Evolutionary conservation across 2,329 filamentous ascomycete genomes (phyloP).

Genomic region (Colletotrichum truncatum): DNA sequence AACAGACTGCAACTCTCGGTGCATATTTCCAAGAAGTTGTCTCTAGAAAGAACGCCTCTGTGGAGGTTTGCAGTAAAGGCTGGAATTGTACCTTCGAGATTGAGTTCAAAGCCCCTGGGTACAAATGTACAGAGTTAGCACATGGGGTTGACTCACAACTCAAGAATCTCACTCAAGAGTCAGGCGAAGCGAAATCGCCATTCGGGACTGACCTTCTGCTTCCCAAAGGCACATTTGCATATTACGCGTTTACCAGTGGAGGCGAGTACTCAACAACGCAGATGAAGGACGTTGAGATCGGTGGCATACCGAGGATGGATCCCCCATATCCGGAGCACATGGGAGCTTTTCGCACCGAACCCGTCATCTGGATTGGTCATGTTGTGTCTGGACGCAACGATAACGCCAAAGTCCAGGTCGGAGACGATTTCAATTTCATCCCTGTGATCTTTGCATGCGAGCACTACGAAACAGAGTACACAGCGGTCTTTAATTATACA

Average conservation of each 20-base stretch:
- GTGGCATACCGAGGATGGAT: slow-evolving; percentile 37
- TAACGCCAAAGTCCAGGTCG: slow-evolving; percentile 30
- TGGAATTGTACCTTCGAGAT: slow-evolving; percentile 47
- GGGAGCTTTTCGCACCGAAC: slow-evolving; percentile 44
- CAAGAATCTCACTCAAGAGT: slow-evolving; percentile 32
- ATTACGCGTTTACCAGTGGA: slow-evolving; percentile 38
- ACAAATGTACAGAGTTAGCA: slow-evolving; percentile 43
- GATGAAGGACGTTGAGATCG: slow-evolving; percentile 34
- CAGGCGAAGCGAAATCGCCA: slow-evolving; percentile 36
- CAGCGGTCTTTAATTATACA: slow-evolving; percentile 39
- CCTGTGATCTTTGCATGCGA: slow-evolving; percentile 46
- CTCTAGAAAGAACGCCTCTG: slow-evolving; percentile 36
- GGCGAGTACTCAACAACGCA: slow-evolving; percentile 40
- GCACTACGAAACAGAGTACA: slow-evolving; percentile 45
- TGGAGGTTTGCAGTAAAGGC: slow-evolving; percentile 41
- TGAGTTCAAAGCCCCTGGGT: slow-evolving; percentile 45
- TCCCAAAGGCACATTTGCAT: slow-evolving; percentile 41
- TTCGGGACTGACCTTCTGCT: slow-evolving; percentile 40
- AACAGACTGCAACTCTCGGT: slow-evolving; percentile 39
- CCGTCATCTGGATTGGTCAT: slow-evolving; percentile 45
- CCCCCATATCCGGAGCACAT: slow-evolving; percentile 38
- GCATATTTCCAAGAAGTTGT: slow-evolving; percentile 37
- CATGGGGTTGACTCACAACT: slow-evolving; percentile 37
- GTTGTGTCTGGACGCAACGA: slow-evolving; percentile 33
- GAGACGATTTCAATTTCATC: slow-evolving; percentile 37